Evolutionary conservation across 129 eudicot genomes (phyloP).

Genomic region (Saposhnikovia divaricata): DNA sequence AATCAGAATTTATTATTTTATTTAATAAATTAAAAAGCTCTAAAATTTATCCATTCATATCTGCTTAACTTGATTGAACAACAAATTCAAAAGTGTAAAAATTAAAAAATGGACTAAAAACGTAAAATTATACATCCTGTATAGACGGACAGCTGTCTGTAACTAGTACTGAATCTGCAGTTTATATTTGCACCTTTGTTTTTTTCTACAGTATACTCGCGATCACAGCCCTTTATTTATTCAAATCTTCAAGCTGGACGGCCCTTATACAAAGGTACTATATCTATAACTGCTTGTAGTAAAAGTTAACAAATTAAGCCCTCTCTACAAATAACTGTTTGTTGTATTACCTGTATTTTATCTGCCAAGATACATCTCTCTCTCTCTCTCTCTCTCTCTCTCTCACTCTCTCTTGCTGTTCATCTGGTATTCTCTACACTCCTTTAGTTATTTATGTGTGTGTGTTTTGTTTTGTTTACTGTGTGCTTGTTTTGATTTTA

Average conservation of each 20-base stretch:
- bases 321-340: neutral
- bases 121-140: neutral
- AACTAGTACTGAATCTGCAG: neutral
- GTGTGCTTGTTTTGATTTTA: neutral
- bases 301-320: neutral
- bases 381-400: neutral
- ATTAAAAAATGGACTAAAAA: too few relatives aligned
- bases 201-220: neutral
- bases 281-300: neutral
- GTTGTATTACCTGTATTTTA: slow-evolving; percentile 3
- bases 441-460: neutral
- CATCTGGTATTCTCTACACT: neutral
- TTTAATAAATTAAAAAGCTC: too few relatives aligned
- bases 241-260: neutral
- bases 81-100: too few relatives aligned
- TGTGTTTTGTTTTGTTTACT: neutral
- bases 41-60: too few relatives aligned
- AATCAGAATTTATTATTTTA: too few relatives aligned
- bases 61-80: too few relatives aligned
- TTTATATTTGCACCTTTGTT: neutral
- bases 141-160: neutral
- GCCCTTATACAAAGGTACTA: neutral
- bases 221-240: neutral
- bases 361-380: neutral
- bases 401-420: neutral